Evolutionary conservation across 2,329 filamentous ascomycete species (phyloP).

Genomic region (Cladosporium phlei): DNA sequence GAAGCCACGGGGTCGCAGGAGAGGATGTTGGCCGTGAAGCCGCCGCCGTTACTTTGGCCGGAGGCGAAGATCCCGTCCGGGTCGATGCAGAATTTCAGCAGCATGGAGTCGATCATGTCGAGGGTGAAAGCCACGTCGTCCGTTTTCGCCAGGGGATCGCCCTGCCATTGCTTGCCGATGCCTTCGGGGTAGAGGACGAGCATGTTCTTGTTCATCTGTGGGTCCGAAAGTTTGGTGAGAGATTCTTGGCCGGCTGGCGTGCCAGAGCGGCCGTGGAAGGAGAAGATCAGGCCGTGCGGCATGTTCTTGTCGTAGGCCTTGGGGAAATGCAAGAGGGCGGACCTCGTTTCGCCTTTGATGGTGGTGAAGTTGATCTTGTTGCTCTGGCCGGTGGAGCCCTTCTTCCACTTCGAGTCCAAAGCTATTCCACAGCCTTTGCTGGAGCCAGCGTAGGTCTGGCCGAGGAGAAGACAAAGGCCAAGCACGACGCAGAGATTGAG

Average conservation of each 20-base stretch:
- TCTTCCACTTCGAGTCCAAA: slow-evolving; percentile 17
- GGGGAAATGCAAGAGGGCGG: slow-evolving; percentile 39
- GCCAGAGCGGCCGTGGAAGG: slow-evolving; percentile 42
- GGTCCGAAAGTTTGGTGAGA: slow-evolving; percentile 44
- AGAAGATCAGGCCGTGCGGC: slow-evolving; percentile 42
- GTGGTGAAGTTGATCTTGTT: slow-evolving; percentile 22
- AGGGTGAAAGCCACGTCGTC: slow-evolving; percentile 41
- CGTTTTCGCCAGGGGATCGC: slow-evolving; percentile 41
- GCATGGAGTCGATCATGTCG: slow-evolving; percentile 37
- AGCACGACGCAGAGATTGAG: slow-evolving; percentile 5
- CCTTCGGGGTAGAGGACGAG: slow-evolving; percentile 45
- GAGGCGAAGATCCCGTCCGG: slow-evolving; percentile 37
- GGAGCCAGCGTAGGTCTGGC: slow-evolving; percentile 5
- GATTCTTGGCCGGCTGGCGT: slow-evolving; percentile 35
- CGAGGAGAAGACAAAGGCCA: slow-evolving; percentile 6
- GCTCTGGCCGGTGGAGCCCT: slow-evolving; percentile 20
- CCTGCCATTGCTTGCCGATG: slow-evolving; percentile 36
- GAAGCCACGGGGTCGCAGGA: slow-evolving; percentile 41
- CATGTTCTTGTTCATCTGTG: slow-evolving; percentile 40
- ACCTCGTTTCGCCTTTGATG: slow-evolving; percentile 23
- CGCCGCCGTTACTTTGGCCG: slow-evolving; percentile 52
- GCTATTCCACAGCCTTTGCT: slow-evolving; percentile 22
- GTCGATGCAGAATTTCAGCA: slow-evolving; percentile 40
- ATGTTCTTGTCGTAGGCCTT: slow-evolving; percentile 35
- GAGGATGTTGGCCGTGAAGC: slow-evolving; percentile 39